Evolutionary conservation across 805 yeast species (phyloP).

Genomic region (Clavispora vitiphila): DNA sequence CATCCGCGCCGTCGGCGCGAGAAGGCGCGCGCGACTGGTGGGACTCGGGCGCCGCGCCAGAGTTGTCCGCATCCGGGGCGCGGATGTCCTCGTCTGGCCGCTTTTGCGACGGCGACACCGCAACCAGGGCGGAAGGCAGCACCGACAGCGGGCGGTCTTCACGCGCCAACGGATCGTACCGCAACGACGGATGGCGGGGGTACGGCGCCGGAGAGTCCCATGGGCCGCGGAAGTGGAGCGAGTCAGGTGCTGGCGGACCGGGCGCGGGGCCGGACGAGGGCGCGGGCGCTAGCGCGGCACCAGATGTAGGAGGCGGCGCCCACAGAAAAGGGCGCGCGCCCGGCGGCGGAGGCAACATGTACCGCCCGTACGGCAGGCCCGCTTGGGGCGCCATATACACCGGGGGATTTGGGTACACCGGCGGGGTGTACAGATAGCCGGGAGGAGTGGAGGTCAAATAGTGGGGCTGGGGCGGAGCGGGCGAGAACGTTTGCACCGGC

Average conservation of each 20-base stretch:
- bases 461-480: too few relatives aligned
- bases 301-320: background rate
- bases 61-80: too few relatives aligned
- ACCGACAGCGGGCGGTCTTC: background rate
- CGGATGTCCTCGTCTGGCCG: too few relatives aligned
- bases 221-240: slow-evolving; percentile 33
- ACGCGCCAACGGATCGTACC: slow-evolving; percentile 44
- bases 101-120: background rate
- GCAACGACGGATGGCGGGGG: slow-evolving; percentile 44
- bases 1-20: too few relatives aligned
- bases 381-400: background rate
- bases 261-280: too few relatives aligned
- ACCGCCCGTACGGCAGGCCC: background rate
- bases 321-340: background rate
- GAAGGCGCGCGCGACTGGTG: slow-evolving; percentile 1
- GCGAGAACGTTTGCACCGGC: too few relatives aligned
- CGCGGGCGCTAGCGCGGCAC: slow-evolving; percentile 2
- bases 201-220: slow-evolving; percentile 20
- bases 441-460: background rate
- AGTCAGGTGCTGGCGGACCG: slow-evolving; percentile 18
- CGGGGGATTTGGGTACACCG: too few relatives aligned
- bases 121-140: background rate
- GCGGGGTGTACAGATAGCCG: too few relatives aligned
- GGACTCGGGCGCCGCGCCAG: slow-evolving; percentile 11
- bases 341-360: background rate